Evolutionary conservation across 108 stramenopile species (phyloP).

Genomic region (Stephanodiscus minutulus): DNA sequence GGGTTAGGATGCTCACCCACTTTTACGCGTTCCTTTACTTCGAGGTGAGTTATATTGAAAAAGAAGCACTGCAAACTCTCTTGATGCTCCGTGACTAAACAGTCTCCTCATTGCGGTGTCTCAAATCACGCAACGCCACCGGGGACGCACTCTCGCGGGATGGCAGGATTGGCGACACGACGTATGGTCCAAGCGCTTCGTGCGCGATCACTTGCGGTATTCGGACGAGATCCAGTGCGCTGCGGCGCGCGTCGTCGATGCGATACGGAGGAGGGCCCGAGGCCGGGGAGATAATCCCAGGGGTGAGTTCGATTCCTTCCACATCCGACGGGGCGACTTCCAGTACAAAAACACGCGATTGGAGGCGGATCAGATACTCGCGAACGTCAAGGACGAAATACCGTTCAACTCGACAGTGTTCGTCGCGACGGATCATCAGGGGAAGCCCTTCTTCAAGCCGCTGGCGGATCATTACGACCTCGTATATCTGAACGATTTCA

Average conservation of each 20-base stretch:
- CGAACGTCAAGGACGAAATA: conserved; percentile 53
- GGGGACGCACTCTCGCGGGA: too few relatives aligned
- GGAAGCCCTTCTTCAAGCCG: conserved; percentile 53
- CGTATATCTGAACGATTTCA: conserved; percentile 54
- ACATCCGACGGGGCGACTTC: conserved; percentile 81
- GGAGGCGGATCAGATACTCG: conserved; percentile 57
- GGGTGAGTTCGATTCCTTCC: conserved; percentile 70
- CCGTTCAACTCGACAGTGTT: conserved; percentile 63
- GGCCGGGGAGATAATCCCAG: conserved; percentile 35
- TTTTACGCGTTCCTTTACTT: conserved; percentile 89
- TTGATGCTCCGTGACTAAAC: conserved; percentile 35
- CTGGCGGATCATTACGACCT: conserved; percentile 48
- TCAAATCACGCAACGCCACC: not conserved
- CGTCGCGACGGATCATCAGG: conserved; percentile 84
- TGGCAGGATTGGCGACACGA: conserved; percentile 63
- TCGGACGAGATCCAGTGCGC: conserved; percentile 90
- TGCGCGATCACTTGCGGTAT: conserved; percentile 85
- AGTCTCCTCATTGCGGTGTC: not conserved
- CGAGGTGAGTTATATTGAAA: conserved; percentile 39
- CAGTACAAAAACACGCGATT: conserved; percentile 77
- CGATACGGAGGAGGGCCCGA: conserved; percentile 58
- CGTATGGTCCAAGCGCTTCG: conserved; percentile 85
- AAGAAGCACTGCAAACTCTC: too few relatives aligned
- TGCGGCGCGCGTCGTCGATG: conserved; percentile 82
- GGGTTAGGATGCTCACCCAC: conserved; percentile 71